phyloP scores from a whole-genome alignment of 2,329 filamentous ascomycete genomes.

The Penicillium olsonii region DNA sequence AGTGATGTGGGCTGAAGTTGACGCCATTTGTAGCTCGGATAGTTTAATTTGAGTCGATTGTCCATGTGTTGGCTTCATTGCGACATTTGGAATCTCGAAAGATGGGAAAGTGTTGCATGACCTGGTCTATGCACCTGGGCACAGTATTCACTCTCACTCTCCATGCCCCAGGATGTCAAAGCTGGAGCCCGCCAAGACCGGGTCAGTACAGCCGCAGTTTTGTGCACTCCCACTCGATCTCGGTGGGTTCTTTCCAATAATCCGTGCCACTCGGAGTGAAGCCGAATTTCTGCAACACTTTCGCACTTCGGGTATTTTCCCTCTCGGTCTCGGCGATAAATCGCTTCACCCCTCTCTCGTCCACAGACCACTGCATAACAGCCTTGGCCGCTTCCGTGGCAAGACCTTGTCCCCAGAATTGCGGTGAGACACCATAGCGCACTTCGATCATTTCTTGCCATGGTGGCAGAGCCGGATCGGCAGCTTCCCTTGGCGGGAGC shows the following conservation, averaged over 20 bases:
- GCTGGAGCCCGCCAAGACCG: no score
- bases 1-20: not conserved
- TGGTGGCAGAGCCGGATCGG: slow-evolving; percentile 13
- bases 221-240: slow-evolving; percentile 20
- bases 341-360: slow-evolving; percentile 22
- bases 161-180: no score
- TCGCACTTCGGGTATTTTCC: slow-evolving; percentile 24
- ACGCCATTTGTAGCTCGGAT: slow-evolving; percentile 3
- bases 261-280: slow-evolving; percentile 21
- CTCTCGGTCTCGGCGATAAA: slow-evolving; percentile 29
- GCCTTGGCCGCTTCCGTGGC: slow-evolving; percentile 23
- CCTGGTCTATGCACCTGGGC: no score
- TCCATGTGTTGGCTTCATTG: no score
- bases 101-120: not conserved
- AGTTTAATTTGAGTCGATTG: not conserved
- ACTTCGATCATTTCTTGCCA: slow-evolving; percentile 32
- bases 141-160: no score
- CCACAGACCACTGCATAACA: slow-evolving; percentile 24
- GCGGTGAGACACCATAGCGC: slow-evolving; percentile 25
- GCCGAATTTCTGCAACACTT: slow-evolving; percentile 25
- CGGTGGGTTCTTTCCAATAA: slow-evolving; percentile 25
- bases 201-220: not conserved
- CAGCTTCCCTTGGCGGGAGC: slow-evolving; percentile 11
- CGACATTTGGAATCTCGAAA: not conserved
- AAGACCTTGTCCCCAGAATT: slow-evolving; percentile 26